These are phyloP conservation scores for Pisolithus sp. DNA, from an alignment of 768 basidiomycete genomes.

Conservation along the genomic window DNA sequence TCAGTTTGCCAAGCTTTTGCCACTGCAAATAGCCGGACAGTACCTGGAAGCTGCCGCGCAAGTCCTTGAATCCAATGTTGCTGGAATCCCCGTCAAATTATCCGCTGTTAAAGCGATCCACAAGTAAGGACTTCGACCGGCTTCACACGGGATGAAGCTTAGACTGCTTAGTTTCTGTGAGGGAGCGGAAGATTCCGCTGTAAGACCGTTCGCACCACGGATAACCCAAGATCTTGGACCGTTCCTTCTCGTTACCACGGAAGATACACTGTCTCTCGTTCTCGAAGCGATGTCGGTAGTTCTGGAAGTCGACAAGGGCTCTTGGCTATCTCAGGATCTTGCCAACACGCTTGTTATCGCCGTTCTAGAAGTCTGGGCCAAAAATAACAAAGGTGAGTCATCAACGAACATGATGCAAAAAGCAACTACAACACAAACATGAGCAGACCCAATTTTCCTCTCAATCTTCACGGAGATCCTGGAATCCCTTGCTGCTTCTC, in stretches of 20 bases:
- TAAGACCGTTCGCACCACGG: constrained; percentile 59
- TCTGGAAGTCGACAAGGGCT: constrained; percentile 63
- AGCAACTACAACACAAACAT: constrained; percentile 1
- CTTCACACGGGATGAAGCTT: neutral
- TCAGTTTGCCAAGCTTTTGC: constrained; percentile 72
- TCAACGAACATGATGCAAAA: neutral
- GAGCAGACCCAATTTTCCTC: constrained; percentile 79
- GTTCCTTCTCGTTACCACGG: constrained; percentile 71
- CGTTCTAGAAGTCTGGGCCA: constrained; percentile 76
- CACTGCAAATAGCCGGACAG: constrained; percentile 66
- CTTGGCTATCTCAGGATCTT: constrained; percentile 65
- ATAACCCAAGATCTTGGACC: constrained; percentile 81
- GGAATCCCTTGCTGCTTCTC: constrained; percentile 57
- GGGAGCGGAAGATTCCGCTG: constrained; percentile 47
- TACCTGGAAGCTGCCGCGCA: constrained; percentile 85
- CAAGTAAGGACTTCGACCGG: constrained; percentile 53
- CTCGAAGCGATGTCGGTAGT: constrained; percentile 81
- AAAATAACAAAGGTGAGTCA: constrained; percentile 72
- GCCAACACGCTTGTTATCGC: constrained; percentile 60
- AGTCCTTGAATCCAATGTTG: constrained; percentile 68
- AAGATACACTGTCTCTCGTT: constrained; percentile 84
- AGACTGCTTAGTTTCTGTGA: constrained; percentile 58
- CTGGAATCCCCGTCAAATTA: constrained; percentile 84
- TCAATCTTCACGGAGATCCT: constrained; percentile 82
- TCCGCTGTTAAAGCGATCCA: constrained; percentile 91